Percentiles rank a stretch among this genome's conserved stretches.
Conservation (phyloP, 1,139 yeast genomes). For the Spathaspora jeffriesii region DNA sequence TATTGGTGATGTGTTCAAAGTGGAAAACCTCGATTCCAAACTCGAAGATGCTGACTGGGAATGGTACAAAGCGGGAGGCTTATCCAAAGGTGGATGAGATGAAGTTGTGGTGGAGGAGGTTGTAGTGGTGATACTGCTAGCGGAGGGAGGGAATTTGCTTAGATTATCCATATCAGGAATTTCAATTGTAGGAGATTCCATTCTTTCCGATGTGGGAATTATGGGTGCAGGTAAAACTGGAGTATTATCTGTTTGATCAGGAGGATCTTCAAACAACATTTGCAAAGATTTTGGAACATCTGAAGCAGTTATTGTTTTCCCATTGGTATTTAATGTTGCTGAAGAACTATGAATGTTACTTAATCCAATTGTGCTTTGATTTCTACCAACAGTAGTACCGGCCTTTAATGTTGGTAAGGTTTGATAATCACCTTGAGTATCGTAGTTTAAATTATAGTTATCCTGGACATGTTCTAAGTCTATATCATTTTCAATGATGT, state of each 20-base stretch:
- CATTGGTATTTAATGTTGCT: constrained; percentile 7
- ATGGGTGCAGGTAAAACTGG: constrained; percentile 9
- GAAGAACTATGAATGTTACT: constrained; percentile 8
- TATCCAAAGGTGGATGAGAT: constrained; percentile 31
- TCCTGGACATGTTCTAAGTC: constrained; percentile 50
- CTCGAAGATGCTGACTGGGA: constrained; percentile 50
- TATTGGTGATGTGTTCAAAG: constrained; percentile 15
- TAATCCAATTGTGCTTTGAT: constrained; percentile 9
- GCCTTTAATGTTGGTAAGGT: constrained; percentile 31
- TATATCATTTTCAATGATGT: constrained; percentile 67
- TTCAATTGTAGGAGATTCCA: constrained; percentile 47
- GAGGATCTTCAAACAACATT: constrained; percentile 61
- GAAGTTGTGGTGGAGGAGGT: constrained; percentile 12
- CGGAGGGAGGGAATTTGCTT: constrained; percentile 20
- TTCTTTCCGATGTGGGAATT: constrained; percentile 18
- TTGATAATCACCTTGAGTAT: constrained; percentile 18
- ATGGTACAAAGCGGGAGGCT: constrained; percentile 50
- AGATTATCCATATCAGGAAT: constrained; percentile 46
- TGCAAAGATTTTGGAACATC: constrained; percentile 74
- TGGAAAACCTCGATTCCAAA: constrained; percentile 36
- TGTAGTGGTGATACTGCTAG: constrained; percentile 4
- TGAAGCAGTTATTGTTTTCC: constrained; percentile 14
- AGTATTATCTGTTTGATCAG: constrained; percentile 15
- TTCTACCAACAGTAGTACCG: constrained; percentile 10
- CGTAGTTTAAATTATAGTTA: constrained; percentile 31